These are phyloP conservation scores for Pelargonium australe DNA, from an alignment of 441 rosid genomes.

Conservation along the genomic window DNA sequence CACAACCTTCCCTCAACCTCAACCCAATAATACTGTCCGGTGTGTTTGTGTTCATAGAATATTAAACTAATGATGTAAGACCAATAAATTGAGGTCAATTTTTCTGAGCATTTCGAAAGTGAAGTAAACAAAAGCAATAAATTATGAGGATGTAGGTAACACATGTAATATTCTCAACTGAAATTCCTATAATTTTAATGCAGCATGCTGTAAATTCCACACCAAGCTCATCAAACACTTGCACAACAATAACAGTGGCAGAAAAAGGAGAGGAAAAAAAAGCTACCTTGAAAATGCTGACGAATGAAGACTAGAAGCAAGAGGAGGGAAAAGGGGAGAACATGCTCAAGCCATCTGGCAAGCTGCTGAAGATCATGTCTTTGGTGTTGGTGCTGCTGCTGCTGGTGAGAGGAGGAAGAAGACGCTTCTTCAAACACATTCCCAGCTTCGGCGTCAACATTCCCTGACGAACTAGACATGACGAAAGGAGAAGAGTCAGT, in stretches of 20 bases:
- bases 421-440: background rate
- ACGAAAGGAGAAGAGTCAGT: background rate
- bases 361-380: slow-evolving; percentile 53
- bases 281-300: slow-evolving; percentile 56
- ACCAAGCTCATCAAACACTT: background rate
- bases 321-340: slow-evolving; percentile 55
- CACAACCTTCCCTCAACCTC: too few species aligned
- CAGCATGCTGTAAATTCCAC: background rate
- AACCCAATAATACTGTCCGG: background rate
- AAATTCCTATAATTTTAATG: background rate
- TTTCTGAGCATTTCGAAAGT: background rate
- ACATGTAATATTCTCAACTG: background rate
- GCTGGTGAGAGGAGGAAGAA: background rate
- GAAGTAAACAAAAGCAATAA: background rate
- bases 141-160: background rate
- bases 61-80: background rate
- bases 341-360: slow-evolving; percentile 57
- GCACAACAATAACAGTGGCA: background rate
- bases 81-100: background rate
- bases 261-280: background rate
- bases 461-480: background rate
- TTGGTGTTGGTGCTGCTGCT: slow-evolving; percentile 20
- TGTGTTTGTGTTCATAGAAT: background rate
- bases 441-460: background rate
- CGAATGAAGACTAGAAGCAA: slow-evolving; percentile 54